A percentile compares a stretch with the other conserved stretches of the same genome.
Conservation (phyloP, 2,329 filamentous ascomycete species). For the Fusarium sp. region DNA sequence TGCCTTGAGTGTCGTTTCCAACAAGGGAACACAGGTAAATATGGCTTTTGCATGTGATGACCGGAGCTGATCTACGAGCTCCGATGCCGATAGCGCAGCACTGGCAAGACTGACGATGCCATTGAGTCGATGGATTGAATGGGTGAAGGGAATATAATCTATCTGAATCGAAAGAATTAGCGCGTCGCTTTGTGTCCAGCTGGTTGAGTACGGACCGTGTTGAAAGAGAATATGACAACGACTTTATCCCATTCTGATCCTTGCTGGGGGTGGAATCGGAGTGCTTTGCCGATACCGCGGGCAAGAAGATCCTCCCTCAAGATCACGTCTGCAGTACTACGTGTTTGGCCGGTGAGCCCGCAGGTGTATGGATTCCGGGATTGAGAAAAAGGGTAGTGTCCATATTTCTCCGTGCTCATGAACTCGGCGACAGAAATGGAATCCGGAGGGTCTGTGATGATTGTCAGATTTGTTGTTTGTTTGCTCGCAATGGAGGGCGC, state of each 20-base stretch:
- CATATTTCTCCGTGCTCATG: conserved; percentile 80
- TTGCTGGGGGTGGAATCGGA: conserved; percentile 79
- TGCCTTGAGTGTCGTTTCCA: conserved; percentile 75
- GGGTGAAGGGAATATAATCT: conserved; percentile 81
- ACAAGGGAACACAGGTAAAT: conserved; percentile 79
- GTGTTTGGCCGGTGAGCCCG: conserved; percentile 79
- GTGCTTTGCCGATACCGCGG: conserved; percentile 77
- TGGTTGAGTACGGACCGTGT: conserved; percentile 71
- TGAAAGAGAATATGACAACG: conserved; percentile 82
- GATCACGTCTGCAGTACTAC: conserved; percentile 74
- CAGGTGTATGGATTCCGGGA: conserved; percentile 83
- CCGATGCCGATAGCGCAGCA: conserved; percentile 78
- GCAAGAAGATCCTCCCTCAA: conserved; percentile 78
- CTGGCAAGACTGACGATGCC: conserved; percentile 83
- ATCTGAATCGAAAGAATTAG: conserved; percentile 63
- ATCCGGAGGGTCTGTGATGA: conserved; percentile 74
- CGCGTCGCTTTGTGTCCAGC: background rate
- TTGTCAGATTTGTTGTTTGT: too few relatives aligned
- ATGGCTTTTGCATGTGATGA: conserved; percentile 78
- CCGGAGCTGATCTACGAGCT: conserved; percentile 81
- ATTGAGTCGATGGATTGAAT: conserved; percentile 82
- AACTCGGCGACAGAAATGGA: conserved; percentile 83
- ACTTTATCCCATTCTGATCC: conserved; percentile 89
- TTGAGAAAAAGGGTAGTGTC: conserved; percentile 73
- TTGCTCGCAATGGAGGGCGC: too few relatives aligned